phyloP scores from a whole-genome alignment of 2,329 filamentous ascomycete species.

The Stemphylium beticola region DNA sequence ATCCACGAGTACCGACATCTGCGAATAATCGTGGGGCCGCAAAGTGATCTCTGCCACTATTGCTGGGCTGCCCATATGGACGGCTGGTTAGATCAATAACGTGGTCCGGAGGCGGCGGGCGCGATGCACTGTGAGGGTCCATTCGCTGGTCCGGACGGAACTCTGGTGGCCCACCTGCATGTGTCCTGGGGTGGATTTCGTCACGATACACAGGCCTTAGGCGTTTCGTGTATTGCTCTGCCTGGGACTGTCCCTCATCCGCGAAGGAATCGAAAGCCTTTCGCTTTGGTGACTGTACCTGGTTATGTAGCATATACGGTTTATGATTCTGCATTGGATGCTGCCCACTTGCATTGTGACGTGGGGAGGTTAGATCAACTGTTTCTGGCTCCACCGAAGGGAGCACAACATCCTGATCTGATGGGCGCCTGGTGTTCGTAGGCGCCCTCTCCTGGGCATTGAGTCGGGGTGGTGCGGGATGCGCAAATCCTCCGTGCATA shows the following conservation, averaged over 20 bases:
- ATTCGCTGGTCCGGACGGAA: conserved; percentile 9
- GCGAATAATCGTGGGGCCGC: conserved; percentile 9
- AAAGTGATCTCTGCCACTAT: conserved; percentile 12
- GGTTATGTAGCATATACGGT: conserved; percentile 7
- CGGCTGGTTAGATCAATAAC: conserved; percentile 38
- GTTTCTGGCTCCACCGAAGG: conserved; percentile 45
- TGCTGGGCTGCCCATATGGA: conserved; percentile 17
- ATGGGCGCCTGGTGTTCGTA: conserved; percentile 26
- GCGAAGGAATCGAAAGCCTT: conserved; percentile 19
- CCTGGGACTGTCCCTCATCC: conserved; percentile 11
- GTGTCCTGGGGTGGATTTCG: conserved; percentile 5
- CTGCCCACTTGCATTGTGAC: conserved; percentile 10
- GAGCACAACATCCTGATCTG: conserved; percentile 42
- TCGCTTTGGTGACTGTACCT: conserved; percentile 25
- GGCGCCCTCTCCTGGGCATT: conserved; percentile 21
- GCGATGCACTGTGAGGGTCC: conserved; percentile 15
- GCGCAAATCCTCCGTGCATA: conserved; percentile 20
- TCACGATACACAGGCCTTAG: conserved; percentile 21
- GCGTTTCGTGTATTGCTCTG: conserved; percentile 19
- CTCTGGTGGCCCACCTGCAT: conserved; percentile 3
- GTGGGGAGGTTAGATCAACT: conserved; percentile 26
- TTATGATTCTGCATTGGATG: conserved; percentile 13
- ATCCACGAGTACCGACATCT: conserved; percentile 12
- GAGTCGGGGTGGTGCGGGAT: conserved; percentile 17
- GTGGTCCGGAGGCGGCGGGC: conserved; percentile 20